phyloP scores from a whole-genome alignment of 139 green algal genomes.

The Chlorella sp. region DNA sequence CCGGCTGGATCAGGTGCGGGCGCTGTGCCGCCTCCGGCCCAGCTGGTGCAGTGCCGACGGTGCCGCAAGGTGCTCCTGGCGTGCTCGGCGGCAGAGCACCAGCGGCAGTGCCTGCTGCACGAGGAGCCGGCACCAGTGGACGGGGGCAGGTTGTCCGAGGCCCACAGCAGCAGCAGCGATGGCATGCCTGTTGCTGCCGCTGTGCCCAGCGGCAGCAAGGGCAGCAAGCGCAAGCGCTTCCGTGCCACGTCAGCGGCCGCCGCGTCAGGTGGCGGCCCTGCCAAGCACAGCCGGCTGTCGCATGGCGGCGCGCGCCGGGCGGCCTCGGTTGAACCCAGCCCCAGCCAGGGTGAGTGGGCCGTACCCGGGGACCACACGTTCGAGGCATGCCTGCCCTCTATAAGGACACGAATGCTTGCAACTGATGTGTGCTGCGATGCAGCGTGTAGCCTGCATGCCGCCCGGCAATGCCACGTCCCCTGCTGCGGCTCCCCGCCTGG shows the following conservation, averaged over 20 bases:
- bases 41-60: constrained; percentile 17
- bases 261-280: background rate
- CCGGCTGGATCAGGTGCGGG: background rate
- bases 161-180: constrained; percentile 1
- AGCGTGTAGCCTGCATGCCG: no score
- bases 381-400: background rate
- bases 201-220: background rate
- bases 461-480: no score
- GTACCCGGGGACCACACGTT: background rate
- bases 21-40: background rate
- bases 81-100: constrained; percentile 1
- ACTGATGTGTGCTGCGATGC: no score
- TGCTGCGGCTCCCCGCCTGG: background rate
- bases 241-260: background rate
- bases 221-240: constrained; percentile 26
- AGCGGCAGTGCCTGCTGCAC: constrained; percentile 14
- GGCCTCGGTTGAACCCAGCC: background rate
- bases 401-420: background rate
- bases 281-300: constrained; percentile 1
- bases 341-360: background rate
- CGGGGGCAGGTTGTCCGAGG: background rate
- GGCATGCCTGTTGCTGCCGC: background rate
- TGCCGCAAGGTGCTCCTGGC: constrained; percentile 27
- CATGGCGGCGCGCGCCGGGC: background rate
- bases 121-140: background rate